Base-by-base conservation (phyloP, 345 rosid genomes). In the Excoecaria agallocha region DNA sequence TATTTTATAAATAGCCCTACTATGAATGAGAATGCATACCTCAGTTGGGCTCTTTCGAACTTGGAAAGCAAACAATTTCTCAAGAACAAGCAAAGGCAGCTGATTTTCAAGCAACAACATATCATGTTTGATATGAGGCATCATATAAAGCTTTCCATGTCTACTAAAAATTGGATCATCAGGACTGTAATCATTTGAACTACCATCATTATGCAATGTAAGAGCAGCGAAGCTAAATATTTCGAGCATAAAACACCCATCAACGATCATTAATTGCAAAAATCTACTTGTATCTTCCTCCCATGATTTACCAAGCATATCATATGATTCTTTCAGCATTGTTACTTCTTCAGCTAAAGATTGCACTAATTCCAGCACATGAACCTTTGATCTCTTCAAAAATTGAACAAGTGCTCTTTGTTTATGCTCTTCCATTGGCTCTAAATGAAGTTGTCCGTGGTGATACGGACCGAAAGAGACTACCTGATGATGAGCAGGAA, bases 91-190 rank as follows among this genome's bases (percentile, higher is more conserved):
- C 80, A 78, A 77, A 19, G 87, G 89, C 75, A 87, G 65, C 55
- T 87, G 91, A 72, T 87, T 87, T 72, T 85, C 91, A 8, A 85
- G 82, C 89, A 85, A 68, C 22, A 87, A 24, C 91, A 84, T 87
- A 63, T 85, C 91, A 19, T 85, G 45, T 76, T 59, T 75, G 38
- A 87, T 79, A 72, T 68, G 74, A 0, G 87, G 87, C 63, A 81
- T 48, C 0, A 84, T 71, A 52, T 70, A 68, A 12, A 72, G 69
- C 71, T 59, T 77, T 63, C 91, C 91, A 55, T 81, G 89, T 45
- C 15, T 19, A 75, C 89, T 81, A 41, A 87, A 87, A 49, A 87
- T 56, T 0, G 91, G 87, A 49, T 87, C 89, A 60, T 78, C 69
- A 13, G 15, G 56, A 5, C 72, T 51, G 16, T 51, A 51, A 2